Base-by-base conservation (phyloP, 257 asterid genomes). In the Marsdenia floribunda region DNA sequence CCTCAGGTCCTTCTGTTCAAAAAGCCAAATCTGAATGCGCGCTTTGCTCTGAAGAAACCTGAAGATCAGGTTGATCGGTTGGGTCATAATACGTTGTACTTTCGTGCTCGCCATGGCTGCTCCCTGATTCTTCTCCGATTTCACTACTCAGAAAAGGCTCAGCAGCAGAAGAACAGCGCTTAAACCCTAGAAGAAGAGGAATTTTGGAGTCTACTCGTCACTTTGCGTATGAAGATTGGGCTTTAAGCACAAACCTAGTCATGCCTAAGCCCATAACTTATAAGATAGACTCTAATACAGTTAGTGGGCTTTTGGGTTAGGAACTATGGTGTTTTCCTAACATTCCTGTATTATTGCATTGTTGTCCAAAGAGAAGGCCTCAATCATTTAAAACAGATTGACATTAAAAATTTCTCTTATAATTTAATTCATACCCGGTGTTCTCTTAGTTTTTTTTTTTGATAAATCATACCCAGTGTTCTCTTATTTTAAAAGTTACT, bases 51-150 rank as follows among this genome's bases (percentile, higher is more conserved):
- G 90, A 68, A 87, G 91, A 79, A 87, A 87, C 76, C 90, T 85
- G 88, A 87, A 87, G 46, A 87, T 87, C 77, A 83, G 89, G 78
- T 87, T 87, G 68, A 87, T 87, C 26, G 91, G 91, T 55, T 87
- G 91, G 82, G 91, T 87, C 91, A 87, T 87, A 63, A 87, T 87
- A 88, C 88, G 53, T 78, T 87, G 91, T 66, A 85, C 88, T 82
- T 87, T 87, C 37, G 91, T 87, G 83, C 85, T 87, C 13, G 91
- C 89, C 91, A 87, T 87, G 83, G 83, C 79, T 79, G 83, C 81
- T 58, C 47, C 68, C 82, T 16, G 70, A 37, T 65, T 7, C 50
- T 37, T 4, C 70, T 37, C 44, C 52, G 29, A 35, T 38, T 65
- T 66, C 69, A 18, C 1, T 64, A 64, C 47, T 57, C 40, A 24